phyloP scores from a whole-genome alignment of 208 protist genomes.

The Leishmania amazonensis region DNA sequence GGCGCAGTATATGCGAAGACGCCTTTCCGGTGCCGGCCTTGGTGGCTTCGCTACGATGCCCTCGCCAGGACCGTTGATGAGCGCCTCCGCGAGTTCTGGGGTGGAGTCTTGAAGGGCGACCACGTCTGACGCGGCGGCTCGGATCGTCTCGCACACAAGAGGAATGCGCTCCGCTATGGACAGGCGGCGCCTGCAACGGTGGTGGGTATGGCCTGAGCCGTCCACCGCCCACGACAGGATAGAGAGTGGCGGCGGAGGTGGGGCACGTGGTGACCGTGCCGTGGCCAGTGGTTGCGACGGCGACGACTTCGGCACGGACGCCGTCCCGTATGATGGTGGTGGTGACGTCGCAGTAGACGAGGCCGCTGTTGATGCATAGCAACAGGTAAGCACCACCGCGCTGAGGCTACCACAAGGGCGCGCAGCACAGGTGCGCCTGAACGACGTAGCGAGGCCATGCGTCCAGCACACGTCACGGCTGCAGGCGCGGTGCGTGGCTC shows the following conservation, averaged over 20 bases:
- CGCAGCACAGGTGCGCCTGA: neutral
- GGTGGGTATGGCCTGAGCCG: slow-evolving; percentile 46
- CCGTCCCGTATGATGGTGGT: neutral
- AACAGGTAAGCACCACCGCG: neutral
- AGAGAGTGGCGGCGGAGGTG: slow-evolving; percentile 51
- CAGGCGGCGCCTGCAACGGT: slow-evolving; percentile 58
- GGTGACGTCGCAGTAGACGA: neutral
- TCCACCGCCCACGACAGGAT: slow-evolving; percentile 84
- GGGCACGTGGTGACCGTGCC: neutral
- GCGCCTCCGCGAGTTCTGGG: slow-evolving; percentile 45
- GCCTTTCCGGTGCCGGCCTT: neutral
- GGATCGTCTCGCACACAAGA: slow-evolving; percentile 53
- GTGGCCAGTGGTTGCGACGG: neutral
- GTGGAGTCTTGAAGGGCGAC: slow-evolving; percentile 85
- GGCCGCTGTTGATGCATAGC: neutral
- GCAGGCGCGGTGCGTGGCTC: neutral
- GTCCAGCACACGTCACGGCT: neutral
- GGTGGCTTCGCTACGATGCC: slow-evolving; percentile 11
- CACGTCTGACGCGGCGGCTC: slow-evolving; percentile 49
- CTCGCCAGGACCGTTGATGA: slow-evolving; percentile 12
- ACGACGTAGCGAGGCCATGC: neutral
- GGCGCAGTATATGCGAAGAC: slow-evolving; percentile 2
- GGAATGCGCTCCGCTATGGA: slow-evolving; percentile 49
- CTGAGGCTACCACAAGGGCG: neutral
- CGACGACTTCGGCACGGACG: neutral